Evolutionary conservation across 345 rosid genomes (phyloP).

Genomic region (Eucalyptus guilfoylei): DNA sequence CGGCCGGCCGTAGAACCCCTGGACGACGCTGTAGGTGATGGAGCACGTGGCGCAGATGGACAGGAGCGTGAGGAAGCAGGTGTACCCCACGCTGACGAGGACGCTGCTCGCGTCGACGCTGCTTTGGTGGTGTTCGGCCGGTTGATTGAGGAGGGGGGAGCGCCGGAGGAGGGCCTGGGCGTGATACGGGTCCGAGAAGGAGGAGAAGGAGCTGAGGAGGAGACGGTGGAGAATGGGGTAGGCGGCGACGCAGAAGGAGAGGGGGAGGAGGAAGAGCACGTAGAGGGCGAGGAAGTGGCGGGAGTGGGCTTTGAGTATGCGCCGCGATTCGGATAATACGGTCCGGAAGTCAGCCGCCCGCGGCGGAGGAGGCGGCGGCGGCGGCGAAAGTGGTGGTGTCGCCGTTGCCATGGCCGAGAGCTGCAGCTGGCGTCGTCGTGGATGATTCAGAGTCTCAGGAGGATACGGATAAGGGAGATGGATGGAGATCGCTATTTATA

Average conservation of each 20-base stretch:
- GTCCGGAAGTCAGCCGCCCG: slow-evolving; percentile 14
- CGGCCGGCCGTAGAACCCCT: slow-evolving; percentile 81
- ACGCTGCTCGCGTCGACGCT: background rate
- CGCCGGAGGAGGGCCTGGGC: slow-evolving; percentile 6
- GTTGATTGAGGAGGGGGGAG: background rate
- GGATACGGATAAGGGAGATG: too few relatives aligned
- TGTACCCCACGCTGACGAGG: slow-evolving; percentile 9
- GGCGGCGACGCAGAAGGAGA: slow-evolving; percentile 35
- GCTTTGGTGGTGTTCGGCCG: background rate
- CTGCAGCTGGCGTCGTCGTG: background rate
- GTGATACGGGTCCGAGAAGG: slow-evolving; percentile 9
- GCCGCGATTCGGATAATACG: slow-evolving; percentile 38
- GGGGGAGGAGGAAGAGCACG: slow-evolving; percentile 69
- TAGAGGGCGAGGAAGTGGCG: slow-evolving; percentile 86
- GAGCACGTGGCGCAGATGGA: slow-evolving; percentile 41
- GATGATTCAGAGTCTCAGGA: too few relatives aligned
- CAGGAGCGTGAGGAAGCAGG: slow-evolving; percentile 14
- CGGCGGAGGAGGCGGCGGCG: background rate
- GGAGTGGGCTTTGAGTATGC: slow-evolving; percentile 66
- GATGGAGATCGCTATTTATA: too few relatives aligned
- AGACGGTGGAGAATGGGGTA: slow-evolving; percentile 40
- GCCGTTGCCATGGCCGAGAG: background rate
- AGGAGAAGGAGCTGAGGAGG: slow-evolving; percentile 5
- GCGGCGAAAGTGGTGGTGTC: background rate
- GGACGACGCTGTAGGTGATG: slow-evolving; percentile 49